Conservation (phyloP, 768 basidiomycete species). For the Tylopilus felleus region DNA sequence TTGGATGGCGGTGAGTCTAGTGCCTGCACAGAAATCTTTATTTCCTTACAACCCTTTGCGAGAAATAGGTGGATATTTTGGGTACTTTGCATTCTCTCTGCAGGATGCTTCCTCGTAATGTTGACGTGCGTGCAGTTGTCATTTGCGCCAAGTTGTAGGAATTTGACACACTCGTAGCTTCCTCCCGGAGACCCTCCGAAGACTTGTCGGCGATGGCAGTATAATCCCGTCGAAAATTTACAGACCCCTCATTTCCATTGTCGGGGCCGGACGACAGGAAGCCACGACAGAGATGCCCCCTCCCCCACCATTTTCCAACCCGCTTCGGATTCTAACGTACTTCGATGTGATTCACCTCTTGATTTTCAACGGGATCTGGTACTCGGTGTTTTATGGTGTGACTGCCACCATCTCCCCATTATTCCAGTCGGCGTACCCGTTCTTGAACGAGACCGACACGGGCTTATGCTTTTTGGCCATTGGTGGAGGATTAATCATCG, state of each 20-base stretch:
- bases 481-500: conserved; percentile 67
- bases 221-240: conserved; percentile 25
- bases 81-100: conserved; percentile 19
- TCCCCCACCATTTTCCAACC: conserved; percentile 35
- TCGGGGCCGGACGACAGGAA: conserved; percentile 22
- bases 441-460: conserved; percentile 45
- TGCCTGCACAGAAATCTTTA: background rate
- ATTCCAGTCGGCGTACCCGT: conserved; percentile 48
- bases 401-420: conserved; percentile 47
- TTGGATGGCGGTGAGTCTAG: conserved; percentile 59
- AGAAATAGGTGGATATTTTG: conserved; percentile 22
- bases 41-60: background rate
- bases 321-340: conserved; percentile 35
- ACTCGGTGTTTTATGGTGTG: conserved; percentile 49
- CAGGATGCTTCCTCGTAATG: conserved; percentile 13
- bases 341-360: conserved; percentile 38
- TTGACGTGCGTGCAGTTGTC: conserved; percentile 6
- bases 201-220: conserved; percentile 31
- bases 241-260: conserved; percentile 25
- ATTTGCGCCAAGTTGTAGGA: background rate
- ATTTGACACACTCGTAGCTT: conserved; percentile 13
- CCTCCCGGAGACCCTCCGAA: conserved; percentile 21
- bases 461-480: conserved; percentile 78
- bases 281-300: conserved; percentile 1
- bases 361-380: conserved; percentile 53